Conservation (phyloP, 768 basidiomycete genomes). For the Saitozyma sp. region DNA sequence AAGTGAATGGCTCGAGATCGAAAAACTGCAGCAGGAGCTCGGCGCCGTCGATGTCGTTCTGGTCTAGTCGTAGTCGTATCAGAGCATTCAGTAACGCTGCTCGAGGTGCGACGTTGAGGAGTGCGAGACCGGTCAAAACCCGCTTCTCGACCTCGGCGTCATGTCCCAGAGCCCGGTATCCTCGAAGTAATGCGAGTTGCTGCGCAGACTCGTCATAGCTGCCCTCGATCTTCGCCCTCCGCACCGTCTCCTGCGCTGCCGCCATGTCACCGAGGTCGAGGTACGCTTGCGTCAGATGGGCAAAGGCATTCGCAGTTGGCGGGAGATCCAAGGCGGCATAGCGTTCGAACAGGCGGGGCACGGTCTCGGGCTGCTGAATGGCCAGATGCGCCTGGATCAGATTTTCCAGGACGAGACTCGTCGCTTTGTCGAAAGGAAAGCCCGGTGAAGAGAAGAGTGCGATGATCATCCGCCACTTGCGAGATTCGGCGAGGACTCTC, state of each 20-base stretch:
- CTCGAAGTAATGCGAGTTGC: constrained; percentile 18
- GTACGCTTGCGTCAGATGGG: constrained; percentile 13
- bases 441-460: constrained; percentile 1
- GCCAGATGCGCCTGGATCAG: constrained; percentile 14
- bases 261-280: constrained; percentile 15
- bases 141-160: constrained; percentile 6
- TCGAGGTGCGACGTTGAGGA: constrained; percentile 1
- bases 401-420: neutral
- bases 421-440: neutral
- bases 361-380: constrained; percentile 4
- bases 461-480: constrained; percentile 10
- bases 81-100: constrained; percentile 11
- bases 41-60: constrained; percentile 8
- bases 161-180: constrained; percentile 12
- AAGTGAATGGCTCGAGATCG: neutral
- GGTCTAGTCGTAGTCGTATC: constrained; percentile 11
- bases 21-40: constrained; percentile 2
- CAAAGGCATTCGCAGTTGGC: constrained; percentile 5
- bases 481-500: neutral
- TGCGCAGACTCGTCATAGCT: neutral
- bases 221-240: neutral
- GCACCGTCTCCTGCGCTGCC: neutral
- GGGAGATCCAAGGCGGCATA: neutral
- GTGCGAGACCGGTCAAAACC: constrained; percentile 10
- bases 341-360: constrained; percentile 4